Evolutionary conservation across 345 rosid genomes (phyloP), one percentile per base, ranked within the genome.

Genomic region (Rhodamnia rubescens): DNA sequence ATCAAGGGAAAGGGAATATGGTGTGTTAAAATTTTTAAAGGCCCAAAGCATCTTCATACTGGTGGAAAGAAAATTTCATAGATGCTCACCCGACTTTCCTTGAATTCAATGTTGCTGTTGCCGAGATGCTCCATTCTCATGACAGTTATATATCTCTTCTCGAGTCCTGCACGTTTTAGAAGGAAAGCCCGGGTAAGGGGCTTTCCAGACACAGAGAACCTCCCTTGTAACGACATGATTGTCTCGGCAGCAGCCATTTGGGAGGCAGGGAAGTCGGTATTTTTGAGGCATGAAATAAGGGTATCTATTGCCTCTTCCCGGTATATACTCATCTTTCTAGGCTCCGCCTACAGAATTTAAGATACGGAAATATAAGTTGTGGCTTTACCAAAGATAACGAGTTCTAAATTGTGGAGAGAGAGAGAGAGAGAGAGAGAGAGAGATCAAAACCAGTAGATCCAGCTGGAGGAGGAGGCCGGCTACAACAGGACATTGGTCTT

Each of bases 221-320:
- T 90, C 82, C 97, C 97, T 84, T 88, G 94, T 86, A 94, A 74
- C 53, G 93, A 88, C 81, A 84, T 80, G 74, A 94, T 91, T 82
- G 91, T 91, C 88, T 91, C 84, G 16, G 95, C 94, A 20, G 95
- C 95, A 75, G 93, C 91, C 57, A 91, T 84, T 90, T 94, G 97
- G 64, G 90, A 87, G 82, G 88, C 88, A 53, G 94, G 94, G 83
- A 87, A 88, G 44, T 91, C 93, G 18, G 91, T 87, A 24, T 92
- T 89, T 84, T 90, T 87, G 83, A 94, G 95, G 91, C 94, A 88
- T 53, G 92, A 87, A 86, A 94, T 91, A 54, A 94, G 92, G 32
- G 90, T 84, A 84, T 93, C 97, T n/a, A 93, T 89, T 42, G 97
- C 95, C 86, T 94, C 97, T 88, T 94, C 97, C 21, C 97, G 90